Percentiles rank a stretch among this genome's conserved stretches.
Evolutionary conservation across 2,329 filamentous ascomycete species (phyloP).

Genomic region (Trichoderma sp.): DNA sequence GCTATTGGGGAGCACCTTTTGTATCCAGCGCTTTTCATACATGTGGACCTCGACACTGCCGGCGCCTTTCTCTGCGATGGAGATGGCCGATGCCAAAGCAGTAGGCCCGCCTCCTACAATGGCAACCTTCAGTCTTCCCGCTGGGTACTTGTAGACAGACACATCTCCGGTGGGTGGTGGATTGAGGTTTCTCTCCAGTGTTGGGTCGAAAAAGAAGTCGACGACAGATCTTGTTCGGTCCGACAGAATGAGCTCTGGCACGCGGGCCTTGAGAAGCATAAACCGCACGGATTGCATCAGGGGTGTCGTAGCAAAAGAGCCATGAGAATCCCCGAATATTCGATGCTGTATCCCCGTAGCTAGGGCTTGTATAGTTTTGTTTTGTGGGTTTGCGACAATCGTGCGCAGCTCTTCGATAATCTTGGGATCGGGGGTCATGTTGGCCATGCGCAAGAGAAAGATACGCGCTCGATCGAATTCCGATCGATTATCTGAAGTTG

Average conservation of each 20-base stretch:
- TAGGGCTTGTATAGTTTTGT: slow-evolving; percentile 31
- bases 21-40: slow-evolving; percentile 38
- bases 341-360: slow-evolving; percentile 32
- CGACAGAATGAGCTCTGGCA: slow-evolving; percentile 28
- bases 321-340: slow-evolving; percentile 34
- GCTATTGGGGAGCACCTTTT: slow-evolving; percentile 25
- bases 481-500: slow-evolving; percentile 26
- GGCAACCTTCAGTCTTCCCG: slow-evolving; percentile 32
- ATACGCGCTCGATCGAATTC: slow-evolving; percentile 36
- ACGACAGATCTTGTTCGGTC: slow-evolving; percentile 31
- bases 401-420: slow-evolving; percentile 30
- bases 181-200: slow-evolving; percentile 32
- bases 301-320: slow-evolving; percentile 33
- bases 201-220: slow-evolving; percentile 41
- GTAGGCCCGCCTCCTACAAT: slow-evolving; percentile 39
- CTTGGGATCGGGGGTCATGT: slow-evolving; percentile 31
- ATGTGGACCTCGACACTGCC: slow-evolving; percentile 38
- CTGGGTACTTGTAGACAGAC: slow-evolving; percentile 33
- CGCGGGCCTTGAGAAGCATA: slow-evolving; percentile 35
- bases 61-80: slow-evolving; percentile 37
- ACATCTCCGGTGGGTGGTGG: slow-evolving; percentile 27
- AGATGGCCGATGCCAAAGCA: slow-evolving; percentile 36
- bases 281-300: slow-evolving; percentile 39
- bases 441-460: slow-evolving; percentile 35
- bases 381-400: slow-evolving; percentile 31